phyloP scores from a whole-genome alignment of 306 rosid genomes.

The Astragalus glycyphyllos region DNA sequence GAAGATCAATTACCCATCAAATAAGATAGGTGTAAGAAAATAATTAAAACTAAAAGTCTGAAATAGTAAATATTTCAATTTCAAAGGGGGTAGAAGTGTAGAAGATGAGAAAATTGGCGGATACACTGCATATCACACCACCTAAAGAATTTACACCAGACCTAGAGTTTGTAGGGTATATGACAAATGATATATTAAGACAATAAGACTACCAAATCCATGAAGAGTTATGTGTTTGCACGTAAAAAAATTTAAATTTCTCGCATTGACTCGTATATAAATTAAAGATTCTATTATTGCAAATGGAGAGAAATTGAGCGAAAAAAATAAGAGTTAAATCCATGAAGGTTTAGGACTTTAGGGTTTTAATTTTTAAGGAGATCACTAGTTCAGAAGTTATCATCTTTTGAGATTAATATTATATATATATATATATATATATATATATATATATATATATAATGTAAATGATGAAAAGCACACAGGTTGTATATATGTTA shows the following conservation, averaged over 20 bases:
- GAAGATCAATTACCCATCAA: too few relatives aligned
- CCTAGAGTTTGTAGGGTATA: constrained; percentile 30
- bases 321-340: too few relatives aligned
- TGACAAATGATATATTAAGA: constrained; percentile 10
- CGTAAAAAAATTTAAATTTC: constrained; percentile 9
- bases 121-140: constrained; percentile 36
- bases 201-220: neutral
- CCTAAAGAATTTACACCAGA: constrained; percentile 31
- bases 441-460: too few relatives aligned
- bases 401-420: too few relatives aligned
- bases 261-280: neutral
- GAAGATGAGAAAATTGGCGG: neutral
- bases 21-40: too few relatives aligned
- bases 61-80: constrained; percentile 28
- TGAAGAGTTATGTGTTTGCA: constrained; percentile 10
- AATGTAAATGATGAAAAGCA: neutral
- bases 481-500: neutral
- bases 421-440: too few relatives aligned
- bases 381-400: neutral
- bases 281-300: too few relatives aligned
- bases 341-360: too few relatives aligned
- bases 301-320: neutral
- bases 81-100: neutral
- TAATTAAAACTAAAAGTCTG: too few relatives aligned
- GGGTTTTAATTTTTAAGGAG: neutral